phyloP scores from a whole-genome alignment of 1,139 yeast species.

The Nakaseomyces glabratus region DNA sequence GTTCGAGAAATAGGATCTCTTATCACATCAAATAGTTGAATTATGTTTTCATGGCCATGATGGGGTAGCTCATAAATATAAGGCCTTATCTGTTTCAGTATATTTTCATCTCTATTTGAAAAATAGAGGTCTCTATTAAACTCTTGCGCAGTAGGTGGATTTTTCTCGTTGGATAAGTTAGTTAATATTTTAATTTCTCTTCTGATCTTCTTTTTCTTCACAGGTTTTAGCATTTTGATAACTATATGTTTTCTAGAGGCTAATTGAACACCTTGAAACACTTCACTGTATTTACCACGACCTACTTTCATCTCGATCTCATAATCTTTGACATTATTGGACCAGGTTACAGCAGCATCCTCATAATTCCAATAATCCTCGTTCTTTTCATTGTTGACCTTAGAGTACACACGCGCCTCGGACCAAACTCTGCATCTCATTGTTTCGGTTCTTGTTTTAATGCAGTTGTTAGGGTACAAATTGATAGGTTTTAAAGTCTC shows the following conservation, averaged over 20 bases:
- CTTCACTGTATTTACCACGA: conserved; percentile 95
- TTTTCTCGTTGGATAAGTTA: conserved; percentile 43
- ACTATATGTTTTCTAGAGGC: conserved; percentile 52
- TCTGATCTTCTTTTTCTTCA: conserved; percentile 90
- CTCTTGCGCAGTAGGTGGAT: conserved; percentile 24
- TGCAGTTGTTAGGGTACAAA: too few species aligned
- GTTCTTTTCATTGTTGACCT: conserved; percentile 72
- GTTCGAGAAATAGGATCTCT: conserved; percentile 86
- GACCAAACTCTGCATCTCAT: conserved; percentile 38
- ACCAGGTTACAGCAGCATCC: conserved; percentile 53
- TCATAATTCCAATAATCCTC: conserved; percentile 93
- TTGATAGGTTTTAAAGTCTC: too few species aligned
- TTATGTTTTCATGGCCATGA: conserved; percentile 45
- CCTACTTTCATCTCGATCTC: conserved; percentile 92
- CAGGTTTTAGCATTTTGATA: conserved; percentile 93
- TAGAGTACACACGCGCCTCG: conserved; percentile 80
- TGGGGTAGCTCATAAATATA: conserved; percentile 28
- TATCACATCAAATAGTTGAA: conserved; percentile 74
- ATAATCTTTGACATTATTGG: conserved; percentile 43
- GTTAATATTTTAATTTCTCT: conserved; percentile 89
- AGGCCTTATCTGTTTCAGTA: conserved; percentile 20
- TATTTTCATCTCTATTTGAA: conserved; percentile 23
- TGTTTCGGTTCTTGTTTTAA: conserved; percentile 2
- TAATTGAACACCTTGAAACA: conserved; percentile 70
- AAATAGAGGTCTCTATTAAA: conserved; percentile 25